These are phyloP conservation scores for Xylariaceae sp. DNA, from an alignment of 2,329 filamentous ascomycete species.

Conservation along the genomic window DNA sequence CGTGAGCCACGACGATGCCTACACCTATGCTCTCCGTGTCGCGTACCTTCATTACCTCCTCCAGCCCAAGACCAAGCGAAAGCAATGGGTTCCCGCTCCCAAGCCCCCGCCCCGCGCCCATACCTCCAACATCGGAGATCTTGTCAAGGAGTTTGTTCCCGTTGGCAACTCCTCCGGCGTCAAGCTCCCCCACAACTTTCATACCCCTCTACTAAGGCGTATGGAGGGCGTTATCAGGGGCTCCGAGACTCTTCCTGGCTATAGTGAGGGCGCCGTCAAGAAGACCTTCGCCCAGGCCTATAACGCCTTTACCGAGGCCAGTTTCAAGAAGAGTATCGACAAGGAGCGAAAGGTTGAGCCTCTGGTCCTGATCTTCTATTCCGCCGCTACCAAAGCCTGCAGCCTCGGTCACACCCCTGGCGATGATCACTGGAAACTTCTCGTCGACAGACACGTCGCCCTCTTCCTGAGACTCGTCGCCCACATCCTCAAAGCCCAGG, in stretches of 20 bases:
- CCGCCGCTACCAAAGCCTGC: conserved; percentile 86
- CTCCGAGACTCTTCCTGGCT: conserved; percentile 80
- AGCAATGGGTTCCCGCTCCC: conserved; percentile 73
- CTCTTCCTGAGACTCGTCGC: conserved; percentile 86
- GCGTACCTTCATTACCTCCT: conserved; percentile 92
- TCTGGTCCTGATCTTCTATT: conserved; percentile 92
- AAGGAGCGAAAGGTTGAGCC: conserved; percentile 93
- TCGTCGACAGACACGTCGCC: conserved; percentile 91
- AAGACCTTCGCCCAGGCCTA: conserved; percentile 92
- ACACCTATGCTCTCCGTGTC: conserved; percentile 83
- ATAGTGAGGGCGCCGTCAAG: conserved; percentile 85
- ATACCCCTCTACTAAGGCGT: conserved; percentile 58
- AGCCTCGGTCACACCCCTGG: conserved; percentile 66
- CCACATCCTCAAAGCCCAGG: conserved; percentile 74
- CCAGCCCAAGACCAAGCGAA: conserved; percentile 82
- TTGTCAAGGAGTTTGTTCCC: conserved; percentile 79
- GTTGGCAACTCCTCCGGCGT: conserved; percentile 45
- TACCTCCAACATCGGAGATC: conserved; percentile 72
- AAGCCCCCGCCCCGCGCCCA: conserved; percentile 59
- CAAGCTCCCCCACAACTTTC: conserved; percentile 57
- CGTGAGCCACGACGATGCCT: conserved; percentile 74
- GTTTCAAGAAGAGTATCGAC: conserved; percentile 86
- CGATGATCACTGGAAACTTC: conserved; percentile 84
- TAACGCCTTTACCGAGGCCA: conserved; percentile 84
- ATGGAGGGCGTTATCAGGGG: conserved; percentile 78